Evolutionary conservation across 805 yeast genomes (phyloP).

Genomic region (Candida insectalens): DNA sequence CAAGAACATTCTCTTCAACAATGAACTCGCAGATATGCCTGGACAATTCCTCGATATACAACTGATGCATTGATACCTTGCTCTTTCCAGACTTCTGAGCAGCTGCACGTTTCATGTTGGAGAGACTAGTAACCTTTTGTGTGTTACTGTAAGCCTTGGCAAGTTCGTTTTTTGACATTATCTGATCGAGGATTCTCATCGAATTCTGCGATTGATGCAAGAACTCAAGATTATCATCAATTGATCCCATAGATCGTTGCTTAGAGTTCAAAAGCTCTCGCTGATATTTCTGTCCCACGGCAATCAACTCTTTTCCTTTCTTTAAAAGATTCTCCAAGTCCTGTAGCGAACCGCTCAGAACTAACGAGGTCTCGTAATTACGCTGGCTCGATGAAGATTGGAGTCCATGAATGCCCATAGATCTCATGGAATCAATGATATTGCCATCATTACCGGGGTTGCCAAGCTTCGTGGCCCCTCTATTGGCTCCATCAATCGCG

Average conservation of each 20-base stretch:
- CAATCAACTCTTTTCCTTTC: slow-evolving; percentile 66
- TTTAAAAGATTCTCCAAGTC: slow-evolving; percentile 71
- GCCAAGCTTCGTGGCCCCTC: slow-evolving; percentile 25
- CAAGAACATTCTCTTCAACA: slow-evolving; percentile 31
- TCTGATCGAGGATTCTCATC: slow-evolving; percentile 17
- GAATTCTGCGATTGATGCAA: slow-evolving; percentile 22
- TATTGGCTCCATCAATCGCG: slow-evolving; percentile 21
- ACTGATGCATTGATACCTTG: slow-evolving; percentile 10
- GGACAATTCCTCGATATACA: slow-evolving; percentile 53
- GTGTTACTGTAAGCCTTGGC: slow-evolving; percentile 13
- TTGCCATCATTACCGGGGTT: not conserved
- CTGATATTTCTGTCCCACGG: slow-evolving; percentile 39
- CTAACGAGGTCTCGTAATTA: slow-evolving; percentile 45
- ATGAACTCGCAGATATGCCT: slow-evolving; percentile 73
- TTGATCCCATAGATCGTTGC: slow-evolving; percentile 7
- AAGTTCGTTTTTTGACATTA: slow-evolving; percentile 20
- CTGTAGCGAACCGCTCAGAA: slow-evolving; percentile 59
- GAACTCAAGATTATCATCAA: slow-evolving; percentile 16
- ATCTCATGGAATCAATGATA: not conserved
- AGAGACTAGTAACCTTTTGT: slow-evolving; percentile 13
- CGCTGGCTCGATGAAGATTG: slow-evolving; percentile 47
- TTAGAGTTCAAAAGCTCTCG: slow-evolving; percentile 11
- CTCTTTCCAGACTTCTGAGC: slow-evolving; percentile 2
- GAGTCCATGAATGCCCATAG: slow-evolving; percentile 62
- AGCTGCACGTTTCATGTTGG: slow-evolving; percentile 9